Percentiles rank a stretch among this genome's conserved stretches.
Evolutionary conservation across 345 rosid species (phyloP).

Genomic region (Brassica juncea): DNA sequence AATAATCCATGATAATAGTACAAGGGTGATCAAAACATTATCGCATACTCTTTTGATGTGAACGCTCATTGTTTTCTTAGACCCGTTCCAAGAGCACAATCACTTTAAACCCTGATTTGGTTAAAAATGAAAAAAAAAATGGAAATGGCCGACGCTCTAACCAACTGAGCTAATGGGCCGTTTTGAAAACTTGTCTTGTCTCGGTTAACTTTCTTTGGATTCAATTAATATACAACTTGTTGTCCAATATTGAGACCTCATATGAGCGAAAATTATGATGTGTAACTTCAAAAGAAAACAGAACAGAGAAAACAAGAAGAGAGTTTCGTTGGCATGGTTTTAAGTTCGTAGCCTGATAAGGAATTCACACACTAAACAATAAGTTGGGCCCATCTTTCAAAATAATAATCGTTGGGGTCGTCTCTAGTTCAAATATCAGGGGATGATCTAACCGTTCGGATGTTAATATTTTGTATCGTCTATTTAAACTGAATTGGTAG

Average conservation of each 20-base stretch:
- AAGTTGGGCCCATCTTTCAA: not conserved
- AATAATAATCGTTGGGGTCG: not conserved
- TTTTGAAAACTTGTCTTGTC: no score
- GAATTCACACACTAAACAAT: not conserved
- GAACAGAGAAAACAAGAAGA: not conserved
- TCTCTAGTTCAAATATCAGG: not conserved
- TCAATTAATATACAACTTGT: no score
- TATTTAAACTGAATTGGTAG: not conserved
- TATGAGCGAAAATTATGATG: no score
- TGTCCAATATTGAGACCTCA: no score
- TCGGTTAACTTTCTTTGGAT: no score
- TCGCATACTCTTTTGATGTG: no score
- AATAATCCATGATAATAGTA: not conserved
- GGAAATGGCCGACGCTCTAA: not conserved
- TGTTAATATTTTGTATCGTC: not conserved
- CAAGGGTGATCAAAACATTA: no score
- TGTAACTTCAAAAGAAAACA: no score
- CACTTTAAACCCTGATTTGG: not conserved
- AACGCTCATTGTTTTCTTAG: not conserved
- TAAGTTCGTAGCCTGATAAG: not conserved
- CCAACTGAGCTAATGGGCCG: conserved; percentile 2
- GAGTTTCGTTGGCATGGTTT: not conserved
- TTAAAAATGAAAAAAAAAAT: not conserved
- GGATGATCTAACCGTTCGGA: not conserved
- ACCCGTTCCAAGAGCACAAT: not conserved